Evolutionary conservation across 2,329 filamentous ascomycete genomes (phyloP), one percentile per base, ranked within the genome.

Genomic region (Eurotiales sp.): DNA sequence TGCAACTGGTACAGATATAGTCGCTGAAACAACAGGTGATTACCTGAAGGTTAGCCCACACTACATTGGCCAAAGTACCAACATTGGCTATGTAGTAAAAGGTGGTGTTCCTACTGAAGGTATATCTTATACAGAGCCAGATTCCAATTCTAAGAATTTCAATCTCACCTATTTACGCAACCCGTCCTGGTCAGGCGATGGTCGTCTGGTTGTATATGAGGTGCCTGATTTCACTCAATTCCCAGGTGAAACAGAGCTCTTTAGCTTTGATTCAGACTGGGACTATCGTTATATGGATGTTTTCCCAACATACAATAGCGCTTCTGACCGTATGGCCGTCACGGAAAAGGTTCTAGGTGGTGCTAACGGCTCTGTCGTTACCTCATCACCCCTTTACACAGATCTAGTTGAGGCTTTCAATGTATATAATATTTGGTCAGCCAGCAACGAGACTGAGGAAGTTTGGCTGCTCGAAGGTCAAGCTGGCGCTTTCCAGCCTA

Each of bases 401-500:
- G 25, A 27, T 27, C 25, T 27, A 5, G 25, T 27, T 10, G 25
- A 27, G 25, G 25, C 25, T 27, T 27, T 27, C 25, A 27, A 27
- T 27, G 25, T 27, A 5, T 27, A 27, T 10, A 58, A 3, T 60
- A 58, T 12, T 51, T 72, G 69, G 67, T 72, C 70, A 5, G 64
- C 64, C 0, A 66, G 72, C 23, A 50, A 43, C 51, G 50, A 56
- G 29, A 58, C 61, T 10, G 50, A 53, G 44, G 34, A 64, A n/a
- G 19, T 59, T 3, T 49, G 59, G 3, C 56, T 64, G 2, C 8
- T 39, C 2, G 45, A 63, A 17, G 69, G 68, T 4, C 51, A 66
- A 1, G 63, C 63, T 0, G 71, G 70, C 8, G 70, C 71, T 8
- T 75, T 72, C 59, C 68, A 72, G 44, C 72, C 72, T 3, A 56